A percentile compares a stretch with the other conserved stretches of the same genome.
phyloP scores from a whole-genome alignment of 306 rosid genomes.

The Lagenaria siceraria region DNA sequence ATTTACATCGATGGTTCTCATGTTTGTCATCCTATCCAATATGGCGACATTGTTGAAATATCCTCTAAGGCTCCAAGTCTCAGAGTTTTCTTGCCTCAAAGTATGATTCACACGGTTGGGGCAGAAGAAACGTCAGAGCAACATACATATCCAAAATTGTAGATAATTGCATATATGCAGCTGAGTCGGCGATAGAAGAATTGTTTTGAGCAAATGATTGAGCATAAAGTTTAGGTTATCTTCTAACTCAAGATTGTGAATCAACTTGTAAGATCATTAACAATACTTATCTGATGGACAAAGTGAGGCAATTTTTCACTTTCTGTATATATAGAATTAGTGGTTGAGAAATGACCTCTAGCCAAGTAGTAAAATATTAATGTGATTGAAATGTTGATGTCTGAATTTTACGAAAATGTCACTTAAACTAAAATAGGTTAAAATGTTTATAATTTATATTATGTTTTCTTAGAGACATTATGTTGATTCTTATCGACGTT shows the following conservation, averaged over 20 bases:
- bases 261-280: neutral
- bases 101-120: neutral
- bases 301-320: neutral
- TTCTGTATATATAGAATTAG: neutral
- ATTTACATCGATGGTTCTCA: slow-evolving; percentile 75
- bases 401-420: too few species aligned
- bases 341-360: neutral
- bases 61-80: slow-evolving; percentile 63
- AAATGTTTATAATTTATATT: too few species aligned
- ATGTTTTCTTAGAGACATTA: too few species aligned
- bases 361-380: too few species aligned
- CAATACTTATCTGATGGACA: neutral
- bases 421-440: too few species aligned
- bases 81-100: slow-evolving; percentile 55
- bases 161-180: neutral
- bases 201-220: neutral
- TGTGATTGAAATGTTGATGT: too few species aligned
- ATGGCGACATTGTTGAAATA: slow-evolving; percentile 52
- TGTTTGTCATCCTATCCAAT: slow-evolving; percentile 27
- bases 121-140: neutral
- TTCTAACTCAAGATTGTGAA: neutral
- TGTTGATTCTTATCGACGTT: too few species aligned
- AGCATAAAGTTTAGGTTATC: neutral
- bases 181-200: neutral
- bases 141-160: neutral